Evolutionary conservation across 495 filamentous ascomycete genomes (phyloP), one percentile per base, ranked within the genome.

Genomic region (Penicillium pulvis): DNA sequence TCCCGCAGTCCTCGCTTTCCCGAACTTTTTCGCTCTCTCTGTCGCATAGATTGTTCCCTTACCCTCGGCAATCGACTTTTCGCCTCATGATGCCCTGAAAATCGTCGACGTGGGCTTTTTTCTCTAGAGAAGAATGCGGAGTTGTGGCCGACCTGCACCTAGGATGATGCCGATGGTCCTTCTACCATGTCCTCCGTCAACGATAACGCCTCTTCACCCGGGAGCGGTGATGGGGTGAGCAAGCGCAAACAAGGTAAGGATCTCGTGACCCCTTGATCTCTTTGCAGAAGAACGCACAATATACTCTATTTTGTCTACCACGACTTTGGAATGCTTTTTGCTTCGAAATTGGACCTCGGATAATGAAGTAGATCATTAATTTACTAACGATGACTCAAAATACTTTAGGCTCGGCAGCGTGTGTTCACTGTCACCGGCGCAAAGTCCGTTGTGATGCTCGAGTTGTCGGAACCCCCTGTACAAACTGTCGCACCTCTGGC

Each of bases 371-470:
- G 28, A 33, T 44, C 10, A 30, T 53, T n/a, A 41, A 42, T 44
- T 26, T 39, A 55, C 61, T 69, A 41, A 67, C 49, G 45, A 53
- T 61, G 59, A 59, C 56, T 66, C 54, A 49, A 65, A 64, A 58
- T 57, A 31, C 61, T 33, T 50, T 64, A 78, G 75, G 74, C 57
- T 71, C 74, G 8, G 75, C 75, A 7, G 77, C 77, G 46, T 80
- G 77, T 49, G 63, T 79, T 33, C 77, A 80, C 58, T 80, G 77
- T 48, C 77, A 80, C 65, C 75, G 77, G 53, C 76, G 77, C 57
- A 80, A 80, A 64, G 76, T 80, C 51, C 76, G 75, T 62, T 80
- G 77, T 52, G 77, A 80, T 67, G 75, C 77, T 43, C 75, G 76
- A 50, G 31, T 71, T 14, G 76, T 80, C 48, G 77, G 77, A 42